Conservation (phyloP, 2,329 filamentous ascomycete species). For the Arthrobotrys pseudoclavata region DNA sequence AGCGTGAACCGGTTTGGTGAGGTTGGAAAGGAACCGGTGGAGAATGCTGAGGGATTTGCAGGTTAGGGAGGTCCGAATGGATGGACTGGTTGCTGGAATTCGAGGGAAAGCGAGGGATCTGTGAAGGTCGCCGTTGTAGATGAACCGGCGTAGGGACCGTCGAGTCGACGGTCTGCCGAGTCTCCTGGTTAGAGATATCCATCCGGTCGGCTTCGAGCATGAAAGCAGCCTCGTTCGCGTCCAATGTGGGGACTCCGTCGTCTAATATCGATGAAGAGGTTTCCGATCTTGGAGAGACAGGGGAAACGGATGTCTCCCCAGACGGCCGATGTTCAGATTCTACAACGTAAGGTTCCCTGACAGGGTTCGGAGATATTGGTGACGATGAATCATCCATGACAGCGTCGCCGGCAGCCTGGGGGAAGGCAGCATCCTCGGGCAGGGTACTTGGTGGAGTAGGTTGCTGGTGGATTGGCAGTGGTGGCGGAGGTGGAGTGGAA, state of each 20-base stretch:
- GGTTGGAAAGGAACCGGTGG: constrained; percentile 50
- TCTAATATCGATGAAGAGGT: constrained; percentile 32
- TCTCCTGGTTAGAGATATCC: constrained; percentile 9
- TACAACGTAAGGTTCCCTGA: constrained; percentile 32
- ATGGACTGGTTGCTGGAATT: constrained; percentile 37
- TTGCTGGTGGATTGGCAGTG: constrained; percentile 16
- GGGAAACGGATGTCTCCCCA: constrained; percentile 20
- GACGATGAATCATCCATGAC: constrained; percentile 2
- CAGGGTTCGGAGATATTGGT: constrained; percentile 1
- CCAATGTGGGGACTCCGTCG: constrained; percentile 48
- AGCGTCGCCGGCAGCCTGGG: constrained; percentile 32
- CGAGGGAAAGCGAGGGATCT: constrained; percentile 36
- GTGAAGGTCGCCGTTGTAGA: constrained; percentile 17
- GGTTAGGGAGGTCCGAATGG: constrained; percentile 34
- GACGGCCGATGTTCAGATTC: constrained; percentile 21
- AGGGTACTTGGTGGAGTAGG: constrained; percentile 52
- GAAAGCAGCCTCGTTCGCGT: constrained; percentile 48
- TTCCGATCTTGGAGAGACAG: constrained; percentile 16
- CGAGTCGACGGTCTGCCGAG: constrained; percentile 1
- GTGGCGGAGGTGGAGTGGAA: neutral
- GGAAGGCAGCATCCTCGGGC: constrained; percentile 53
- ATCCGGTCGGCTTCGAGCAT: constrained; percentile 34
- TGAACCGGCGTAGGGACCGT: constrained; percentile 11
- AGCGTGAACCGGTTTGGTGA: constrained; percentile 41
- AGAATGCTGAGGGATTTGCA: constrained; percentile 48